phyloP scores from a whole-genome alignment of 805 yeast genomes.

The Spencermartinsiella europaea region DNA sequence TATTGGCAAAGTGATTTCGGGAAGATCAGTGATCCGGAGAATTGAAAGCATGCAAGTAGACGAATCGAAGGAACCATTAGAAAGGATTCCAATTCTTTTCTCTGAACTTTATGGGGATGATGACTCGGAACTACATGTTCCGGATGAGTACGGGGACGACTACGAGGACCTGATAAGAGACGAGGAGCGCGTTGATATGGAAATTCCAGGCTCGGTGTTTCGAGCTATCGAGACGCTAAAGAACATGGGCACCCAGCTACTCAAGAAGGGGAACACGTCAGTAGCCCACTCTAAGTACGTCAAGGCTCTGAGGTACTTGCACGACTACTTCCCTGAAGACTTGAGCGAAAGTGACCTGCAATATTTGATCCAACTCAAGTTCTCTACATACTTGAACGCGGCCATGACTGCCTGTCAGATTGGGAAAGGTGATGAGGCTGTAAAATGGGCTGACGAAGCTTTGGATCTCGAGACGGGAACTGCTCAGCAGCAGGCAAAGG shows the following conservation, averaged over 20 bases:
- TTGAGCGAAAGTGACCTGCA: constrained; percentile 38
- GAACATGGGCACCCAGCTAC: constrained; percentile 68
- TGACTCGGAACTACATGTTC: constrained; percentile 47
- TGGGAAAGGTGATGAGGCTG: constrained; percentile 47
- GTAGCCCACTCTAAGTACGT: constrained; percentile 62
- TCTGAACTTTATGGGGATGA: constrained; percentile 73
- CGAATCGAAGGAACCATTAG: constrained; percentile 62
- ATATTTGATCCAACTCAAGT: constrained; percentile 37
- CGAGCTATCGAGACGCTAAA: constrained; percentile 64
- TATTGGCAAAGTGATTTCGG: constrained; percentile 81
- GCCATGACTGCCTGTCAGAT: constrained; percentile 69
- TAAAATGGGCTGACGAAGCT: constrained; percentile 61
- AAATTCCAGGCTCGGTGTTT: constrained; percentile 49
- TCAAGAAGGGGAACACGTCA: constrained; percentile 57
- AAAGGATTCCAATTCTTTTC: constrained; percentile 64
- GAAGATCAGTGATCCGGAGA: constrained; percentile 72
- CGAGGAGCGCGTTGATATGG: constrained; percentile 51
- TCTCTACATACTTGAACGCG: constrained; percentile 64
- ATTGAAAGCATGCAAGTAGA: constrained; percentile 69
- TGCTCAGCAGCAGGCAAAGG: constrained; percentile 74
- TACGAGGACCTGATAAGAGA: constrained; percentile 73
- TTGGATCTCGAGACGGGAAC: constrained; percentile 47
- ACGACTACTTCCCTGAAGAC: constrained; percentile 64
- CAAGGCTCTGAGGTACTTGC: constrained; percentile 65
- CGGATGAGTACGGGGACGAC: constrained; percentile 82